Evolutionary conservation across 805 yeast genomes (phyloP).

Genomic region (Candida montana): DNA sequence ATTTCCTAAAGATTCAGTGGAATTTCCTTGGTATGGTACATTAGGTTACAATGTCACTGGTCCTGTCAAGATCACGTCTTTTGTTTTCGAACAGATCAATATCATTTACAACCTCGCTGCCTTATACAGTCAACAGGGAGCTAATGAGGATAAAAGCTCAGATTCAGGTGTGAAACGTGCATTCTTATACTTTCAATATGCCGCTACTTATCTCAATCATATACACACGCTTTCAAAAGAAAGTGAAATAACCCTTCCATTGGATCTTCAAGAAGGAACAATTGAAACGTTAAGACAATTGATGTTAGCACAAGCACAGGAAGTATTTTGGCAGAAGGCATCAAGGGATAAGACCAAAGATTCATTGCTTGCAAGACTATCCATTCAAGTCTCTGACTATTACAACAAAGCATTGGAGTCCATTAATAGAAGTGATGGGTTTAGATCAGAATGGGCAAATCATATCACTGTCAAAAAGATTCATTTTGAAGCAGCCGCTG

Average conservation of each 20-base stretch:
- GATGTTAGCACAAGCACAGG: constrained; percentile 84
- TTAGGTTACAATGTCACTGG: constrained; percentile 51
- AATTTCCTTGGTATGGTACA: constrained; percentile 71
- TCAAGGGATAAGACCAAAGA: constrained; percentile 45
- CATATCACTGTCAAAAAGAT: constrained; percentile 51
- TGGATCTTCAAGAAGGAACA: constrained; percentile 48
- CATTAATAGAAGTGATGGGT: constrained; percentile 42
- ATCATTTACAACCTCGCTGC: constrained; percentile 67
- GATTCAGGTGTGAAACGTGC: constrained; percentile 57
- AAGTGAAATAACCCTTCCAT: constrained; percentile 25
- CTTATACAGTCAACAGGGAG: constrained; percentile 52
- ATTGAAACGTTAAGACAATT: constrained; percentile 45
- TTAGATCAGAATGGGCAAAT: constrained; percentile 60
- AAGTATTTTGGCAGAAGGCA: constrained; percentile 77
- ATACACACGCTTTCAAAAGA: constrained; percentile 50
- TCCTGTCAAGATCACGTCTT: constrained; percentile 40
- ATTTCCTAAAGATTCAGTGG: constrained; percentile 57
- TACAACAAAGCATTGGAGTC: constrained; percentile 44
- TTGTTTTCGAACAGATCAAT: constrained; percentile 57
- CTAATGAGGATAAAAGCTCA: constrained; percentile 34
- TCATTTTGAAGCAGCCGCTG: constrained; percentile 71
- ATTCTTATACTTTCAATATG: constrained; percentile 58
- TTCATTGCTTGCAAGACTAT: constrained; percentile 55
- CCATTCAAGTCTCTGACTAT: constrained; percentile 54
- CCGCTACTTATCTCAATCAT: constrained; percentile 70